These are phyloP conservation scores for Ophiobolus disseminans DNA, from an alignment of 2,329 filamentous ascomycete species.

Conservation along the genomic window DNA sequence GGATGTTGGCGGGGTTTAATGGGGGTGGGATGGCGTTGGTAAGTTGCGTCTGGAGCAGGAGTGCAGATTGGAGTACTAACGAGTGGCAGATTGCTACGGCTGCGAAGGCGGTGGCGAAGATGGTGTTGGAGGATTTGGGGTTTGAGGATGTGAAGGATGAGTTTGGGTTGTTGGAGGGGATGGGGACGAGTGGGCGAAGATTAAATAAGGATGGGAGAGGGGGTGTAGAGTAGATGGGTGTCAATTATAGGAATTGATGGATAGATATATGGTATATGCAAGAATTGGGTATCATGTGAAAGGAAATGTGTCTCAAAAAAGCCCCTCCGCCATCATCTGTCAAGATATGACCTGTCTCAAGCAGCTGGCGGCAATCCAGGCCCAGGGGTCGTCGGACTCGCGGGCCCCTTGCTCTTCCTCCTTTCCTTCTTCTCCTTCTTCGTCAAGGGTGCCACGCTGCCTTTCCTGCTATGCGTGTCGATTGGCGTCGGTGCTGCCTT, in stretches of 20 bases:
- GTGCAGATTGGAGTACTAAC: too few relatives aligned
- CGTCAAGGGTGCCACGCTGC: conserved; percentile 33
- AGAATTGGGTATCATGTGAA: conserved; percentile 11
- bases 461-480: conserved; percentile 32
- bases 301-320: too few relatives aligned
- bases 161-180: conserved; percentile 47
- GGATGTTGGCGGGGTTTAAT: conserved; percentile 59
- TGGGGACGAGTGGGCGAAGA: conserved; percentile 43
- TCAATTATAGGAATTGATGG: too few relatives aligned
- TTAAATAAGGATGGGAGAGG: conserved; percentile 13
- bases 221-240: neutral
- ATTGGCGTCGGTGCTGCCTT: conserved; percentile 27
- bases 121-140: conserved; percentile 42
- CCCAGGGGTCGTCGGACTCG: conserved; percentile 43
- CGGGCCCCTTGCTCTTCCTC: conserved; percentile 48
- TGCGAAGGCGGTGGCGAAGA: conserved; percentile 51
- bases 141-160: conserved; percentile 43
- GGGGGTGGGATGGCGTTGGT: conserved; percentile 61
- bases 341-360: neutral
- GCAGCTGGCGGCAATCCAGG: conserved; percentile 21
- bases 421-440: conserved; percentile 43
- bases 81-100: conserved; percentile 54
- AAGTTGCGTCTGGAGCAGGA: too few relatives aligned
- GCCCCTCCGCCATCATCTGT: too few relatives aligned
- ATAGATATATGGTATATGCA: too few relatives aligned